Percentiles rank a stretch among this genome's conserved stretches.
Conservation (phyloP, 345 rosid species). For the Lagerstroemia speciosa region DNA sequence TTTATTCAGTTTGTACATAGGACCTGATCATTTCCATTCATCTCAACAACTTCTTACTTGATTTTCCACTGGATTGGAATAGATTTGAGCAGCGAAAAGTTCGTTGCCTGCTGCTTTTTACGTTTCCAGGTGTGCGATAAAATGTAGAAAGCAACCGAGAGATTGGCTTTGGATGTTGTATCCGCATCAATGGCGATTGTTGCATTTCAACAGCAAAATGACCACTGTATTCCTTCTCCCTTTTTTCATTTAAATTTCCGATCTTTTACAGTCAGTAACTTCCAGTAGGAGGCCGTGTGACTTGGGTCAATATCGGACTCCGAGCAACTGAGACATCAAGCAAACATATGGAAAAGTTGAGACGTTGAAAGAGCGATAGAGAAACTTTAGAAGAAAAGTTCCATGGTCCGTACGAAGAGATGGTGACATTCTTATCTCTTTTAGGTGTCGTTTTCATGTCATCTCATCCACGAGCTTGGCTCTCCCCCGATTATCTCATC, state of each 20-base stretch:
- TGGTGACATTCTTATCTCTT: slow-evolving; percentile 7
- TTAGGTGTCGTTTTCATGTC: neutral
- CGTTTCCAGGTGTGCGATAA: neutral
- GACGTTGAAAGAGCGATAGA: too few relatives aligned
- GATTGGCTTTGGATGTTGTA: neutral
- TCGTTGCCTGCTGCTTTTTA: too few relatives aligned
- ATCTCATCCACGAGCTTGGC: neutral
- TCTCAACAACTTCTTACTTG: neutral
- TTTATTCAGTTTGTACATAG: neutral
- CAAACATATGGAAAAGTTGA: neutral
- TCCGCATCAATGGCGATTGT: neutral
- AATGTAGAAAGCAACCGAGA: neutral
- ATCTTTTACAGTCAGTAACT: too few relatives aligned
- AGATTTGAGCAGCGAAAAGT: neutral
- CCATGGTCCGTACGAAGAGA: slow-evolving; percentile 13
- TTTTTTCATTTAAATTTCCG: too few relatives aligned
- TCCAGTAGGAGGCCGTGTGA: too few relatives aligned
- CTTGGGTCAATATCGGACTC: too few relatives aligned
- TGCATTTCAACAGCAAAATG: neutral
- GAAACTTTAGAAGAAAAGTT: neutral
- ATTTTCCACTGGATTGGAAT: neutral
- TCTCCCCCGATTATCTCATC: neutral
- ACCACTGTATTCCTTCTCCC: too few relatives aligned
- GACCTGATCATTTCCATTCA: neutral
- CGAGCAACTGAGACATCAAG: slow-evolving; percentile 9